phyloP scores from a whole-genome alignment of 2,329 filamentous ascomycete species.

The Ceratocystis colombiana region DNA sequence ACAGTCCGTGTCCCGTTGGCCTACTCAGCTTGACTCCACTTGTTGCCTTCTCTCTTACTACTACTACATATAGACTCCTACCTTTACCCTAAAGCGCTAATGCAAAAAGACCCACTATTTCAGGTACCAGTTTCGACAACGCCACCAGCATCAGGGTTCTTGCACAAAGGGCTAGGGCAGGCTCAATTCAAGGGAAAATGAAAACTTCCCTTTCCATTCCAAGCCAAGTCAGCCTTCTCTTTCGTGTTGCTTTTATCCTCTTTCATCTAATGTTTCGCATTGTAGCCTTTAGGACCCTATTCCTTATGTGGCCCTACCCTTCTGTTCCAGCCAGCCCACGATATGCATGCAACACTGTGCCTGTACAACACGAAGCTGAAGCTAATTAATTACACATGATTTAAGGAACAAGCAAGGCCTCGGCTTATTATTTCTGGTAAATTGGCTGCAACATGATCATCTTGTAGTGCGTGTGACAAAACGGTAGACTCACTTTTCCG shows the following conservation, averaged over 20 bases:
- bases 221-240: neutral
- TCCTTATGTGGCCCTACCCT: neutral
- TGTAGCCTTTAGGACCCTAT: neutral
- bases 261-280: conserved; percentile 8
- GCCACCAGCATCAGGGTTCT: neutral
- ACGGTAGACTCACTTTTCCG: neutral
- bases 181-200: neutral
- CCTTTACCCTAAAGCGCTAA: conserved; percentile 8
- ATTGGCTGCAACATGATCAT: neutral
- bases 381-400: neutral
- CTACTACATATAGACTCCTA: neutral
- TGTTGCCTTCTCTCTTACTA: too few relatives aligned
- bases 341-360: too few relatives aligned
- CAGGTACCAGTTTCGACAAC: conserved; percentile 1
- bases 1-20: too few relatives aligned
- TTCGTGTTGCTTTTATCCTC: neutral
- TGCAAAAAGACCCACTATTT: conserved; percentile 7
- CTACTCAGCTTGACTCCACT: too few relatives aligned
- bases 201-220: conserved; percentile 9
- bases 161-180: neutral
- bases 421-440: neutral
- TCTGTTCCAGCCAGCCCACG: too few relatives aligned
- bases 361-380: neutral
- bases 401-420: neutral
- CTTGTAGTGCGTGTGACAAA: neutral